Evolutionary conservation across 371 early-diverging fungal species (phyloP).

Genomic region (Mortierella sp.): DNA sequence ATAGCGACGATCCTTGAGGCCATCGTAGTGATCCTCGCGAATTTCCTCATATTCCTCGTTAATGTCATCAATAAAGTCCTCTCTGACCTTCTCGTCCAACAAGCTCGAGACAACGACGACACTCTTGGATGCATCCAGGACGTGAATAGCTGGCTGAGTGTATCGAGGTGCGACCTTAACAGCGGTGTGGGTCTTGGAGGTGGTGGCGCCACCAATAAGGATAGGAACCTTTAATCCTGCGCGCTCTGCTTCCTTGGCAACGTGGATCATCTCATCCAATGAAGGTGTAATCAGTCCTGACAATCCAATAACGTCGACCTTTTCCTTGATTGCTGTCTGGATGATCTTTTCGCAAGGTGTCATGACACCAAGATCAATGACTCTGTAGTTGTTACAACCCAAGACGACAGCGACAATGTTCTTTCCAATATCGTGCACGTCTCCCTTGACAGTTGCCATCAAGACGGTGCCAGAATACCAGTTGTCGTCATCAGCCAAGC

Average conservation of each 20-base stretch:
- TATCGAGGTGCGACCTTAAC: conserved; percentile 95
- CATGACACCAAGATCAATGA: conserved; percentile 96
- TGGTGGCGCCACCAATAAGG: conserved; percentile 95
- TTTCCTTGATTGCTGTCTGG: conserved; percentile 84
- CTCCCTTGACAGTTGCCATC: conserved; percentile 95
- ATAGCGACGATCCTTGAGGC: conserved; percentile 85
- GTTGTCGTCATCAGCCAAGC: conserved; percentile 61
- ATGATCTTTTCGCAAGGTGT: conserved; percentile 92
- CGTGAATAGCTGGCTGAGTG: conserved; percentile 75
- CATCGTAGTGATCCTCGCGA: conserved; percentile 93
- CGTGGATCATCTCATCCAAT: conserved; percentile 95
- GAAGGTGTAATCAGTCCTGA: conserved; percentile 95
- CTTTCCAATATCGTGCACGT: conserved; percentile 91
- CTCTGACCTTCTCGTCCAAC: conserved; percentile 77
- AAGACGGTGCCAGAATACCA: conserved; percentile 88
- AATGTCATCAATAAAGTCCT: conserved; percentile 89
- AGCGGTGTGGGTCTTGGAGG: conserved; percentile 95
- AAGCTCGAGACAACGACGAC: conserved; percentile 87
- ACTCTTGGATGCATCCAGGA: conserved; percentile 85
- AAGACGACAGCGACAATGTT: conserved; percentile 96
- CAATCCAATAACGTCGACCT: conserved; percentile 92
- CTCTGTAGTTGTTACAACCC: conserved; percentile 95
- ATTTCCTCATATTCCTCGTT: conserved; percentile 94
- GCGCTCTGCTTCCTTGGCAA: conserved; percentile 91
- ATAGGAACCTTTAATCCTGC: conserved; percentile 90